These are phyloP conservation scores for Teratosphaeria gauchensis DNA, from an alignment of 2,329 filamentous ascomycete genomes.

Conservation along the genomic window DNA sequence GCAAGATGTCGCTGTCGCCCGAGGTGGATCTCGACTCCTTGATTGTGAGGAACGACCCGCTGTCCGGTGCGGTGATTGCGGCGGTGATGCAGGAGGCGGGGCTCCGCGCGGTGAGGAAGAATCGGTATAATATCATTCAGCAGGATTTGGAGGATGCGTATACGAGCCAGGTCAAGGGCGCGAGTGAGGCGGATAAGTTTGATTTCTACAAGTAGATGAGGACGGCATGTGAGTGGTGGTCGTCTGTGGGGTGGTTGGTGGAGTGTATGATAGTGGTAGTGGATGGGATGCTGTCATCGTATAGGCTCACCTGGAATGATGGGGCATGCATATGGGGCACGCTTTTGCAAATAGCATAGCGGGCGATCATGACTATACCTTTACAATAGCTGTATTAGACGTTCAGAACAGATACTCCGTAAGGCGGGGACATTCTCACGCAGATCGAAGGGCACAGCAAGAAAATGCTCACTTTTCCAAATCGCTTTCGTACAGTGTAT, in stretches of 20 bases:
- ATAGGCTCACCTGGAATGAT: neutral
- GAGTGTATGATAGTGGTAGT: neutral
- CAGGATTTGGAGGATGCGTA: slow-evolving; percentile 94
- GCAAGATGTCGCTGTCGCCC: slow-evolving; percentile 93
- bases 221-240: neutral
- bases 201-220: slow-evolving; percentile 73
- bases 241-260: neutral
- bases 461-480: neutral
- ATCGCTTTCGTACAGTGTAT: neutral
- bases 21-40: slow-evolving; percentile 94
- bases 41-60: slow-evolving; percentile 91
- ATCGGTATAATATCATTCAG: slow-evolving; percentile 98
- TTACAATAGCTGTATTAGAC: neutral
- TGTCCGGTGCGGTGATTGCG: slow-evolving; percentile 91
- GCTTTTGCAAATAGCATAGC: neutral
- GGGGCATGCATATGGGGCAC: neutral
- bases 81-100: slow-evolving; percentile 99
- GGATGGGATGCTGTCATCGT: neutral
- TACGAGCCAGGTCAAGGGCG: slow-evolving; percentile 87
- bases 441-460: neutral
- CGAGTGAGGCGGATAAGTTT: slow-evolving; percentile 62
- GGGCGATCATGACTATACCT: neutral
- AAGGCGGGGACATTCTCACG: no score
- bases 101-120: slow-evolving; percentile 87
- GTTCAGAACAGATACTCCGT: neutral